Evolutionary conservation across 768 basidiomycete genomes (phyloP).

Genomic region (Amanita muscaria): DNA sequence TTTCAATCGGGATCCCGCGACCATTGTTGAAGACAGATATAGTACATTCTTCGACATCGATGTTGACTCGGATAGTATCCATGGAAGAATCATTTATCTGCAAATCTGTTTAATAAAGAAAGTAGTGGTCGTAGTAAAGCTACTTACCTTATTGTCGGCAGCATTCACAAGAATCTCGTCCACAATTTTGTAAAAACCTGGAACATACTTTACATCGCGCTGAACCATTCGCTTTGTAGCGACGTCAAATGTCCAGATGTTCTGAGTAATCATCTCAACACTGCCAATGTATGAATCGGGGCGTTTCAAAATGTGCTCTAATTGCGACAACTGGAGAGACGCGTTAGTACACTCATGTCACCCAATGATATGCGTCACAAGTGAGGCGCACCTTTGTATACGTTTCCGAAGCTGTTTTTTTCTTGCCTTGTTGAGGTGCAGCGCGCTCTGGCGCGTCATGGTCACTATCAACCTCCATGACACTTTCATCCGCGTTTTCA

Average conservation of each 20-base stretch:
- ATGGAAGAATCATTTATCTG: conserved; percentile 90
- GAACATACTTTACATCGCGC: conserved; percentile 83
- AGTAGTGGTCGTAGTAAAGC: background rate
- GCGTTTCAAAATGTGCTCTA: conserved; percentile 88
- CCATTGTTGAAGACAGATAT: conserved; percentile 97
- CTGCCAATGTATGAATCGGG: conserved; percentile 97
- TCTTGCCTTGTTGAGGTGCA: conserved; percentile 33
- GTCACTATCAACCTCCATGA: conserved; percentile 31
- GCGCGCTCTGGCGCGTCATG: conserved; percentile 33
- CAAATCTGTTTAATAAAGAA: background rate
- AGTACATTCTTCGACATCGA: conserved; percentile 73
- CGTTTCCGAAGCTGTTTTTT: conserved; percentile 86
- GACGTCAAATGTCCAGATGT: conserved; percentile 91
- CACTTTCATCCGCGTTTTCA: conserved; percentile 47
- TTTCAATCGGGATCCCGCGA: conserved; percentile 92
- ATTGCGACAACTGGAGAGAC: conserved; percentile 68
- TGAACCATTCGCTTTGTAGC: conserved; percentile 77
- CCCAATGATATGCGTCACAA: background rate
- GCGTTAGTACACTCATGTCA: conserved; percentile 1
- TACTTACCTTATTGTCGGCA: conserved; percentile 91
- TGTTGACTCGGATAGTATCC: conserved; percentile 84
- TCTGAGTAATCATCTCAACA: conserved; percentile 77
- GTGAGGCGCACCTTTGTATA: conserved; percentile 67
- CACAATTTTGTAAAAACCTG: conserved; percentile 98
- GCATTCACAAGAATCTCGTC: conserved; percentile 99